Evolutionary conservation across 768 basidiomycete species (phyloP).

Genomic region (Termitomyces sp.): DNA sequence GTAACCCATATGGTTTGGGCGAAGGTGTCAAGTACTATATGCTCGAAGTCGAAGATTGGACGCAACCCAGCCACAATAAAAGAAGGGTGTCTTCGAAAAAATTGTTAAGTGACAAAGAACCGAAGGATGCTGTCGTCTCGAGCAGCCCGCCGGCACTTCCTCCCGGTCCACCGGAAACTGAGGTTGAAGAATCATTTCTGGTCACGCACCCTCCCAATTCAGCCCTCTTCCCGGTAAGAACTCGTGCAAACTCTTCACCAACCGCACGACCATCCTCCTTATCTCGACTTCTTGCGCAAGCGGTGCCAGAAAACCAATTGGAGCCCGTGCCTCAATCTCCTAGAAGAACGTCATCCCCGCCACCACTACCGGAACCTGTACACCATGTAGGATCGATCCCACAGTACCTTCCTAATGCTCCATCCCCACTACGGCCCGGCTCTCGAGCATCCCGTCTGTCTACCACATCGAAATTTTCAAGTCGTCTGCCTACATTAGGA

Average conservation of each 20-base stretch:
- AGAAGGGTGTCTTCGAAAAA: constrained; percentile 54
- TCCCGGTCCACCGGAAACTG: constrained; percentile 61
- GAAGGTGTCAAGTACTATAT: constrained; percentile 92
- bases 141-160: constrained; percentile 42
- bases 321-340: constrained; percentile 23
- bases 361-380: constrained; percentile 31
- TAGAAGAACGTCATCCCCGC: constrained; percentile 28
- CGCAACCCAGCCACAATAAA: constrained; percentile 67
- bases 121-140: constrained; percentile 30
- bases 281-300: constrained; percentile 77
- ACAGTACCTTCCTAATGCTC: constrained; percentile 30
- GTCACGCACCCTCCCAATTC: constrained; percentile 64
- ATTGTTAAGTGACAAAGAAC: constrained; percentile 36
- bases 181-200: constrained; percentile 71
- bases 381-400: constrained; percentile 31
- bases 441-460: constrained; percentile 72
- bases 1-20: constrained; percentile 86
- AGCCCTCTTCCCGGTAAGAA: constrained; percentile 60
- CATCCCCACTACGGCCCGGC: constrained; percentile 66
- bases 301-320: constrained; percentile 39
- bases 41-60: constrained; percentile 94
- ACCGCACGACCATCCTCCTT: constrained; percentile 74
- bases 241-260: constrained; percentile 65
- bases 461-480: constrained; percentile 66
- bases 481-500: constrained; percentile 59